Conservation (phyloP, 2,329 filamentous ascomycete genomes). For the Trichoderma pleuroti region DNA sequence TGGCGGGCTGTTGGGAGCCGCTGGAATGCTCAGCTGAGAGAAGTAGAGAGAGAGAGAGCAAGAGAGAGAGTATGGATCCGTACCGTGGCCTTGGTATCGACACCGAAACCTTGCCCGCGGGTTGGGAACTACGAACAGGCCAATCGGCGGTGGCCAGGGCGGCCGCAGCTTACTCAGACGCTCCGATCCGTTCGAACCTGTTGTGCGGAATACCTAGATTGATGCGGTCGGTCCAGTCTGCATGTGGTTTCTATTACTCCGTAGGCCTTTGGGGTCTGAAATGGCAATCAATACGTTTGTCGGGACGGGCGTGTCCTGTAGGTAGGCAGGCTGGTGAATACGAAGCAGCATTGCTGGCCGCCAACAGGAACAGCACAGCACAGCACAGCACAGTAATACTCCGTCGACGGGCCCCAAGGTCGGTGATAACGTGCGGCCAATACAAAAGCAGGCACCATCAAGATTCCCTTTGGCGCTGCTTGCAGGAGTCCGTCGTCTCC, state of each 20-base stretch:
- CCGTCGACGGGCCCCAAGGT: neutral
- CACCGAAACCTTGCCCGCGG: constrained; percentile 10
- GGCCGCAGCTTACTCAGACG: neutral
- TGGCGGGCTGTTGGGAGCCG: neutral
- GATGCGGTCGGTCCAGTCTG: too few relatives aligned
- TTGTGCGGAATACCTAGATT: neutral
- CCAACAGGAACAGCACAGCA: neutral
- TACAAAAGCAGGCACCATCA: too few relatives aligned
- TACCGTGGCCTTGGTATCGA: constrained; percentile 14
- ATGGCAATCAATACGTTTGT: neutral
- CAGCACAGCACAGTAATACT: neutral
- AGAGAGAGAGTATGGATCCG: neutral
- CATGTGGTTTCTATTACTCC: neutral
- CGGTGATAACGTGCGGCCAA: neutral
- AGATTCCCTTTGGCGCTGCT: too few relatives aligned
- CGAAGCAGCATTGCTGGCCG: neutral
- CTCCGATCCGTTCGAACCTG: neutral
- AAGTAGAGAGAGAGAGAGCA: neutral
- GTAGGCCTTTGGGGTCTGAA: neutral
- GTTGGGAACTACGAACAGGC: neutral
- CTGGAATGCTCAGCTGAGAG: constrained; percentile 15
- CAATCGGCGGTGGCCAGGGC: neutral
- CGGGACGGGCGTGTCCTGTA: neutral
- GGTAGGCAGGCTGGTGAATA: neutral
- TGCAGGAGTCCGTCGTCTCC: too few relatives aligned